Percentiles rank a stretch among this genome's conserved stretches.
phyloP scores from a whole-genome alignment of 1,139 yeast species.

The Hyphopichia khmerensis region DNA sequence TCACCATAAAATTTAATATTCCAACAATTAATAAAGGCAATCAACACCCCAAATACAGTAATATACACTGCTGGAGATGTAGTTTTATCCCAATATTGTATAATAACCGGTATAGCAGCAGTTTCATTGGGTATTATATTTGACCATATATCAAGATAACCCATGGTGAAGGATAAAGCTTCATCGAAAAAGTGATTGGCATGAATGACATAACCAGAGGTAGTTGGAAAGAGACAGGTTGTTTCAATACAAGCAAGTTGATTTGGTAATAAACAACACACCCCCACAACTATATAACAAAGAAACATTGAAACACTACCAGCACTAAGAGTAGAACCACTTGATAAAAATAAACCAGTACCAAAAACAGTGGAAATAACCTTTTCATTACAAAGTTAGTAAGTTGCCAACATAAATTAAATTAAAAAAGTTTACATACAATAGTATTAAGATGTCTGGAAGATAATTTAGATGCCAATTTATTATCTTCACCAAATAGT shows the following conservation, averaged over 20 bases:
- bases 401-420: too few species aligned
- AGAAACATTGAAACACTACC: constrained; percentile 24
- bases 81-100: constrained; percentile 22
- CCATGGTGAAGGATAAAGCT: constrained; percentile 26
- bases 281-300: constrained; percentile 20
- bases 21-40: constrained; percentile 21
- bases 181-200: constrained; percentile 26
- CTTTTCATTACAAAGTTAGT: background rate
- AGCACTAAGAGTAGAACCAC: constrained; percentile 17
- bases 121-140: constrained; percentile 22
- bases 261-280: constrained; percentile 16
- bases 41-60: constrained; percentile 23
- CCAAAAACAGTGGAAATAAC: constrained; percentile 30
- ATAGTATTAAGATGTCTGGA: constrained; percentile 21
- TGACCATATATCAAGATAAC: constrained; percentile 19
- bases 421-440: background rate
- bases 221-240: constrained; percentile 29
- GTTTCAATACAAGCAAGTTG: constrained; percentile 29
- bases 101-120: constrained; percentile 26
- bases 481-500: constrained; percentile 11
- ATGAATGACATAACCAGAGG: constrained; percentile 27
- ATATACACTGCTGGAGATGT: constrained; percentile 26
- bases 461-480: constrained; percentile 7
- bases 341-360: constrained; percentile 23
- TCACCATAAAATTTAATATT: constrained; percentile 67